A percentile compares a stretch with the other conserved stretches of the same genome.
Conservation (phyloP, 768 basidiomycete genomes). For the Hortiboletus campestris region DNA sequence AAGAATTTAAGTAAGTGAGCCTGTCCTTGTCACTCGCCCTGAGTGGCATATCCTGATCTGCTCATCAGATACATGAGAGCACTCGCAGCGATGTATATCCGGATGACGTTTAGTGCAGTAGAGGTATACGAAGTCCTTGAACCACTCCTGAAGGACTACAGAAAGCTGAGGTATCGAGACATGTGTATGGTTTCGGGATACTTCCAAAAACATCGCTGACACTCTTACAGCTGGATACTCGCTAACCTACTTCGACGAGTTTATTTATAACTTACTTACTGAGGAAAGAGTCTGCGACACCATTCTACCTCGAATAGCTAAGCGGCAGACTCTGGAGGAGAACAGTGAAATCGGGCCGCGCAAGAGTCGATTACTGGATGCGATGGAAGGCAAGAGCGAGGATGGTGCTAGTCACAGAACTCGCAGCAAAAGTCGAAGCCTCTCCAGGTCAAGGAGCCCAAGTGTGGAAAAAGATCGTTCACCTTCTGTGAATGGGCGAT, state of each 20-base stretch:
- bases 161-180: slow-evolving; percentile 79
- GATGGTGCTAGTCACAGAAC: slow-evolving; percentile 42
- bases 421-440: slow-evolving; percentile 32
- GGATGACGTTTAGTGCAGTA: slow-evolving; percentile 87
- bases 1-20: slow-evolving; percentile 99
- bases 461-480: slow-evolving; percentile 29
- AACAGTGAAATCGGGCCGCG: slow-evolving; percentile 85
- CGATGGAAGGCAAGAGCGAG: slow-evolving; percentile 75
- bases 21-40: not conserved
- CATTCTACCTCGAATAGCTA: slow-evolving; percentile 86
- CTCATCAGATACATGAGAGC: slow-evolving; percentile 83
- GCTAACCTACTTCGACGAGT: slow-evolving; percentile 90
- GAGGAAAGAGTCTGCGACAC: slow-evolving; percentile 96
- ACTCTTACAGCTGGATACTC: slow-evolving; percentile 69
- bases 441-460: slow-evolving; percentile 25
- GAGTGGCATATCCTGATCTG: not conserved
- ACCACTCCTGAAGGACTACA: slow-evolving; percentile 89
- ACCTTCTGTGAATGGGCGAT: slow-evolving; percentile 50
- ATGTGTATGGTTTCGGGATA: slow-evolving; percentile 56
- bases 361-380: slow-evolving; percentile 83
- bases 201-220: not conserved
- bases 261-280: slow-evolving; percentile 75
- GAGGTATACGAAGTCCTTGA: slow-evolving; percentile 94
- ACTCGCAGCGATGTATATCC: slow-evolving; percentile 88
- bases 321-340: slow-evolving; percentile 87